phyloP scores from a whole-genome alignment of 2,329 filamentous ascomycete genomes.

The Aspergillus sp. region DNA sequence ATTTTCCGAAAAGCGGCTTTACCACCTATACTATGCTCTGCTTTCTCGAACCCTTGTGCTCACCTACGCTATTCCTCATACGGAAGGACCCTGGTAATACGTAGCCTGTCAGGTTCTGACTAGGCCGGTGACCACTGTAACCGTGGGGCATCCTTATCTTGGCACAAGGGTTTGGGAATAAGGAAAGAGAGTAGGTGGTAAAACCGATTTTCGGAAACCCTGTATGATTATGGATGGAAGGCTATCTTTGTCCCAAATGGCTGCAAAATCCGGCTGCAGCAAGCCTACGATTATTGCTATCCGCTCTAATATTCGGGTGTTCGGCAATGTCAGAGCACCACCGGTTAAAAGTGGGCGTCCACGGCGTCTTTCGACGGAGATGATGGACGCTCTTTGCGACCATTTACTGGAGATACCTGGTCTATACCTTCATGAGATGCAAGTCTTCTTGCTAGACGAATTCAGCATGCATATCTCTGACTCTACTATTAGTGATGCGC shows the following conservation, averaged over 20 bases:
- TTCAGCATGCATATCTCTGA: not conserved
- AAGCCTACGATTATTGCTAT: not conserved
- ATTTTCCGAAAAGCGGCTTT: too few relatives aligned
- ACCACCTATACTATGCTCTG: too few relatives aligned
- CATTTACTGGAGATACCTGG: not conserved
- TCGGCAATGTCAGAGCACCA: constrained; percentile 1
- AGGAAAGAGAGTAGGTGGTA: too few relatives aligned
- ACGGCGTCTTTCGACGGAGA: not conserved
- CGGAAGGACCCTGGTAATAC: too few relatives aligned
- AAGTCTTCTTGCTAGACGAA: not conserved
- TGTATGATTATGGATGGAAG: constrained; percentile 1
- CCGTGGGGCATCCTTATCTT: too few relatives aligned
- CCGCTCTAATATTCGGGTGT: constrained; percentile 1
- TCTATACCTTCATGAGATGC: not conserved
- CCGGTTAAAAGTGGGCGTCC: not conserved
- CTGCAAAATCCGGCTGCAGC: constrained; percentile 3
- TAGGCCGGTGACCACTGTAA: too few relatives aligned
- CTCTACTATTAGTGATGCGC: not conserved
- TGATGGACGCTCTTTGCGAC: not conserved
- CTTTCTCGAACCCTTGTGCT: too few relatives aligned
- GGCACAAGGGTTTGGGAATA: too few relatives aligned
- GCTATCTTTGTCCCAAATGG: not conserved
- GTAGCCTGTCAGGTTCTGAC: too few relatives aligned
- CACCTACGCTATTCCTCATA: too few relatives aligned
- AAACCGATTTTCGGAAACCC: too few relatives aligned